Conservation (phyloP, 495 filamentous ascomycete species). For the Aspergillus kassunensis region DNA sequence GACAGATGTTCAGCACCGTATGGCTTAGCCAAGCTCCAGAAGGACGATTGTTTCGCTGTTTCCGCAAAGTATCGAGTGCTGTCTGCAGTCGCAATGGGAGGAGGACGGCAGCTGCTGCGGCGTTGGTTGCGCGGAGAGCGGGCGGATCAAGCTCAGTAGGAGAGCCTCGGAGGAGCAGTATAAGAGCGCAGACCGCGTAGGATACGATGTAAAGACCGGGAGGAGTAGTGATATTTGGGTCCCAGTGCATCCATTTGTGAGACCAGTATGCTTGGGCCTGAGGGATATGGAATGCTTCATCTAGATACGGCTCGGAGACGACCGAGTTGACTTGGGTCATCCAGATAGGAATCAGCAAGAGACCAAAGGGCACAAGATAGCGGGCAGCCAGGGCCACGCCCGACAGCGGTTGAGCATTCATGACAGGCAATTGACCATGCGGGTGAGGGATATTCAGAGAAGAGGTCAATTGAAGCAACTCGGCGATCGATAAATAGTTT, state of each 20-base stretch:
- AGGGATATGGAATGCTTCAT: constrained; percentile 92
- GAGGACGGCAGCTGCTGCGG: constrained; percentile 31
- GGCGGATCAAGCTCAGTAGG: constrained; percentile 36
- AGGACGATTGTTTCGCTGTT: constrained; percentile 34
- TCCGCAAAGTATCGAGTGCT: constrained; percentile 34
- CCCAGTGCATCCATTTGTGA: constrained; percentile 73
- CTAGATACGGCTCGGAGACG: constrained; percentile 81
- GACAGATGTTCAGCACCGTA: constrained; percentile 71
- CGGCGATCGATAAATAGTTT: neutral
- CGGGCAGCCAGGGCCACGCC: constrained; percentile 39
- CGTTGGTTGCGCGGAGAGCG: constrained; percentile 40
- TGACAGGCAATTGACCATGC: constrained; percentile 21
- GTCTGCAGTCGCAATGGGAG: constrained; percentile 44
- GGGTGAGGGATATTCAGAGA: neutral
- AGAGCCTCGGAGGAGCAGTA: constrained; percentile 34
- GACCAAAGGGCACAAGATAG: constrained; percentile 39
- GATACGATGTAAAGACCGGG: constrained; percentile 75
- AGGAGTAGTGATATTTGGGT: constrained; percentile 94
- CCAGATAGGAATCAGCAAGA: constrained; percentile 39
- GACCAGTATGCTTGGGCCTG: constrained; percentile 86
- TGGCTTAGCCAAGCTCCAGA: constrained; percentile 47
- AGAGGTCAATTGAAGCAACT: neutral
- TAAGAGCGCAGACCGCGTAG: constrained; percentile 35
- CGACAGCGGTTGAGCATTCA: constrained; percentile 35
- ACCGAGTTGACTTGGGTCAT: constrained; percentile 33